Base-by-base conservation (phyloP, 768 basidiomycete species). In the Lactarius indigo region DNA sequence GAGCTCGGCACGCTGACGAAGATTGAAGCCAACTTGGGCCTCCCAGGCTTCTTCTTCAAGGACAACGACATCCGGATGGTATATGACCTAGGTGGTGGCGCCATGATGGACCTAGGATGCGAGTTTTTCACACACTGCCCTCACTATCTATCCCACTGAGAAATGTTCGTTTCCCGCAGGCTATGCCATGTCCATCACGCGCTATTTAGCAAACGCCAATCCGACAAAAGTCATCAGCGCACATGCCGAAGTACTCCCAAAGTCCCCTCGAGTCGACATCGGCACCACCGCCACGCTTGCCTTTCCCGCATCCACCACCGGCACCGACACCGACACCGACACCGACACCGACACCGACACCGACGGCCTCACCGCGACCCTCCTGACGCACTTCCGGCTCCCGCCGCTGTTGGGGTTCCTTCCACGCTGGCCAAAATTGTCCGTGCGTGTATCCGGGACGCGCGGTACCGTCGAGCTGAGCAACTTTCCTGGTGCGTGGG, bases 51-150 rank as follows among this genome's bases (percentile, higher is more conserved):
- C 2, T 26, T 74, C 30, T 2, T 82, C 15, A 60, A 70, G 12
- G 75, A 76, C 3, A 75, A 75, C 54, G 79, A 87, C 70, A 83
- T 88, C 59, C 78, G 86, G 17, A 81, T 79, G 76, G 70, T 81
- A 26, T 86, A 82, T 64, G 77, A 79, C 6, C 72, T 88, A 1
- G 85, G 85, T 9, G 87, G 87, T 1, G 87, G 87, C 9, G 77
- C 79, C 3, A 73, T 83, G 71, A 87, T 88, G 86, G 88, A 88
- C 70, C 76, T 83, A 71, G 85, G 85, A 61, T 84, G 85, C 79
- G 66, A 69, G 81, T 76, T 28, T 62, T n/a, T n/a, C n/a, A n/a
- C 6, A 12, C 54, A 67, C 3, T 0, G n/a, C 30, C 23, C 2
- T 31, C 39, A 33, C 35, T 12, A 10, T 57, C 30, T 35, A n/a